A percentile compares a stretch with the other conserved stretches of the same genome.
Conservation (phyloP, 352 stramenopile genomes). For the Globisporangium barbulae region DNA sequence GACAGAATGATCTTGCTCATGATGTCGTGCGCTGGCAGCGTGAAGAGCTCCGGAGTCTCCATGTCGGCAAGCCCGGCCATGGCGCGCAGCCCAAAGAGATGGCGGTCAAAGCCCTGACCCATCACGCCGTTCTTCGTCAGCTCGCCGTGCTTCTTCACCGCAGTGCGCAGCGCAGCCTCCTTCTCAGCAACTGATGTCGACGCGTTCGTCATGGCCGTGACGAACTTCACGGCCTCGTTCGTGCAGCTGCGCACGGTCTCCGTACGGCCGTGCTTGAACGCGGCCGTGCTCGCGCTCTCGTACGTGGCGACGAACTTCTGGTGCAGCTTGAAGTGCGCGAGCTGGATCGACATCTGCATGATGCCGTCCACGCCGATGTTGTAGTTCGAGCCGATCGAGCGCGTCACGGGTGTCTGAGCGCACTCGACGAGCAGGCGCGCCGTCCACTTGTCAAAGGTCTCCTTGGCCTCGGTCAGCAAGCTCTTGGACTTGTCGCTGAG, state of each 20-base stretch:
- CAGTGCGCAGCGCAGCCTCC: conserved; percentile 51
- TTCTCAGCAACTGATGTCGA: conserved; percentile 57
- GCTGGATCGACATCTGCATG: conserved; percentile 91
- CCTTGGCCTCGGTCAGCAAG: conserved; percentile 65
- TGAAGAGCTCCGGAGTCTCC: conserved; percentile 74
- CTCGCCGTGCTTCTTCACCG: conserved; percentile 86
- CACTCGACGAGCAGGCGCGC: conserved; percentile 61
- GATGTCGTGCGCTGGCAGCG: conserved; percentile 64
- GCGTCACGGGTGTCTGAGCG: conserved; percentile 71
- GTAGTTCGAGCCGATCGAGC: conserved; percentile 57
- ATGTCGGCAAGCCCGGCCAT: conserved; percentile 65
- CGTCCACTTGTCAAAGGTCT: conserved; percentile 67
- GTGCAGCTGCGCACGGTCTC: conserved; percentile 90
- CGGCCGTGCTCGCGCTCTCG: conserved; percentile 84
- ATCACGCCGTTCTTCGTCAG: conserved; percentile 90
- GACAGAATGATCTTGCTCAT: conserved; percentile 90
- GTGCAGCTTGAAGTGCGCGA: conserved; percentile 85
- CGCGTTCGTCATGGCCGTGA: conserved; percentile 61
- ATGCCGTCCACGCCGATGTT: conserved; percentile 86
- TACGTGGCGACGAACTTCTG: conserved; percentile 85
- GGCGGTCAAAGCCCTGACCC: conserved; percentile 88
- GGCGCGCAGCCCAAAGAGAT: conserved; percentile 76
- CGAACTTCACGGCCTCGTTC: conserved; percentile 78
- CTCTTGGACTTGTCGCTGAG: conserved; percentile 51
- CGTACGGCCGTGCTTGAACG: conserved; percentile 90